These are phyloP conservation scores for Alternaria tenuissima DNA, from an alignment of 2,329 filamentous ascomycete genomes.

Conservation along the genomic window DNA sequence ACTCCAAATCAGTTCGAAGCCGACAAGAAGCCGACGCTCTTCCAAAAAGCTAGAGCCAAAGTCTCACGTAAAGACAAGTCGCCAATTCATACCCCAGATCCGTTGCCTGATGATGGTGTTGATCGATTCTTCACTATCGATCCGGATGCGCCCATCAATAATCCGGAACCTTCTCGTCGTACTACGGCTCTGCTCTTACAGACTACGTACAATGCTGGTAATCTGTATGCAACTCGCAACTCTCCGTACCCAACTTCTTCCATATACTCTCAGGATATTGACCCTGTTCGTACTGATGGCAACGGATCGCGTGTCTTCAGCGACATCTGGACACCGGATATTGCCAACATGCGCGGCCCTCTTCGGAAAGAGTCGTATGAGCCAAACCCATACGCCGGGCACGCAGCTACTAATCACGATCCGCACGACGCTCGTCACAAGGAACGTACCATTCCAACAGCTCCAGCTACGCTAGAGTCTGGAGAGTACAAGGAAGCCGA, in stretches of 20 bases:
- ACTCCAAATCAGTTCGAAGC: neutral
- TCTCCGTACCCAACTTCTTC: neutral
- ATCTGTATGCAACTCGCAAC: neutral
- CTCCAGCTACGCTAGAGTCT: neutral
- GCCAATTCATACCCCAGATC: neutral
- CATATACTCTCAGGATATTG: neutral
- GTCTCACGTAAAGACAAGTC: neutral
- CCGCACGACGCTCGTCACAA: neutral
- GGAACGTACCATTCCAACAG: neutral
- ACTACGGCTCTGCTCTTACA: neutral
- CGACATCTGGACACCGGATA: neutral
- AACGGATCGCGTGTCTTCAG: constrained; percentile 3
- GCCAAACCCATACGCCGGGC: neutral
- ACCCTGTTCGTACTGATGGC: neutral
- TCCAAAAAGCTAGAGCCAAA: constrained; percentile 8
- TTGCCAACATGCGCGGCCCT: neutral
- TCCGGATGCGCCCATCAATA: neutral
- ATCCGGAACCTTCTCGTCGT: neutral
- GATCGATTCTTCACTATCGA: constrained; percentile 14
- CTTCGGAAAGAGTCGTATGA: neutral
- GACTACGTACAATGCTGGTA: neutral
- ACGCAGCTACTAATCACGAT: neutral
- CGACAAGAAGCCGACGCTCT: constrained; percentile 1
- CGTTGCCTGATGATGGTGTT: neutral
- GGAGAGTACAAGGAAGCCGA: constrained; percentile 11